Conservation (phyloP, 257 asterid genomes). For the Primulina huaijiensis region DNA sequence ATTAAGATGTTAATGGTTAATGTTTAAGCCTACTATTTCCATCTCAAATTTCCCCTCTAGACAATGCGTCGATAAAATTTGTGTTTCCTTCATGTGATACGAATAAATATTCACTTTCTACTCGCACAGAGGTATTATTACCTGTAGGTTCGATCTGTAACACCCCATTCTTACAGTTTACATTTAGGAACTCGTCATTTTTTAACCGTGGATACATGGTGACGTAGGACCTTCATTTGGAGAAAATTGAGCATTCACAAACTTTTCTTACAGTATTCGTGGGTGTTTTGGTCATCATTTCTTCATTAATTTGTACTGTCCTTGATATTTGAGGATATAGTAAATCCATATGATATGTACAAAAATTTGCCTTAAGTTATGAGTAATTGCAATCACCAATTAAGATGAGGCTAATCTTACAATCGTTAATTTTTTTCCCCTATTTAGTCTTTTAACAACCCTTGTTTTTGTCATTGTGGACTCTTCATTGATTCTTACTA, state of each 20-base stretch:
- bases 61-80: background rate
- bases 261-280: background rate
- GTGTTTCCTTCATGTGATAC: background rate
- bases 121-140: background rate
- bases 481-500: background rate
- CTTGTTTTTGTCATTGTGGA: background rate
- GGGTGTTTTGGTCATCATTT: background rate
- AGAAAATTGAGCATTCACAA: background rate
- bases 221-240: background rate
- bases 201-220: background rate
- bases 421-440: background rate
- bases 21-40: background rate
- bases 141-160: background rate
- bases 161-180: background rate
- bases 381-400: background rate
- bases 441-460: background rate
- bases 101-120: background rate
- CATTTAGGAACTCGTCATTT: no score
- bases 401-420: background rate
- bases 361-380: background rate
- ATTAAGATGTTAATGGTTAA: background rate
- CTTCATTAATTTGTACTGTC: background rate
- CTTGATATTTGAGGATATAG: background rate
- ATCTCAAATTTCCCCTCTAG: background rate
- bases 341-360: background rate